phyloP scores from a whole-genome alignment of 2,329 filamentous ascomycete species.

The Cadophora sp. region DNA sequence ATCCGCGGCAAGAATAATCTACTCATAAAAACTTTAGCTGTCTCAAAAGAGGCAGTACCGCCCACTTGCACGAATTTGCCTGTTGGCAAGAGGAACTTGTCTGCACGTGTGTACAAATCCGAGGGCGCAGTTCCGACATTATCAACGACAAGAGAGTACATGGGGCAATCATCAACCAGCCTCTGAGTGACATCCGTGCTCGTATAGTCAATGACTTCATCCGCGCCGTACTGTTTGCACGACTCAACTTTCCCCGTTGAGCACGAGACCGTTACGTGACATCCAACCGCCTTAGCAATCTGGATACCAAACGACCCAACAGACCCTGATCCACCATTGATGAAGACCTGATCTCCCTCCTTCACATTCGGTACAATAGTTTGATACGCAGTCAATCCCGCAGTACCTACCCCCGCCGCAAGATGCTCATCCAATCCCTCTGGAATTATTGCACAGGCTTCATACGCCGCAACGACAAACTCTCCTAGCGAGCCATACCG shows the following conservation, averaged over 20 bases:
- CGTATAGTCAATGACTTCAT: slow-evolving; percentile 35
- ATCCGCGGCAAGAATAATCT: slow-evolving; percentile 25
- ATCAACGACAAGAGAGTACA: slow-evolving; percentile 35
- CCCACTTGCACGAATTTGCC: slow-evolving; percentile 18
- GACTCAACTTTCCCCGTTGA: slow-evolving; percentile 63
- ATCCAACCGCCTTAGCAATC: slow-evolving; percentile 66
- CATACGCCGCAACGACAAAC: slow-evolving; percentile 16
- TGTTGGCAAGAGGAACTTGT: slow-evolving; percentile 30
- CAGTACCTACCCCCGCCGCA: slow-evolving; percentile 27
- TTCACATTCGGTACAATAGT: slow-evolving; percentile 51
- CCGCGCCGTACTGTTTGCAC: slow-evolving; percentile 62
- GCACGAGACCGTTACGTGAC: slow-evolving; percentile 64
- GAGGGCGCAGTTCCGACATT: slow-evolving; percentile 27
- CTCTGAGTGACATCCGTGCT: slow-evolving; percentile 24
- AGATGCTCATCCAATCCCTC: slow-evolving; percentile 28
- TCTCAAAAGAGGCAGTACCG: slow-evolving; percentile 20
- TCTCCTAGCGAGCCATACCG: slow-evolving; percentile 27
- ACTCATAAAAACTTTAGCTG: slow-evolving; percentile 7
- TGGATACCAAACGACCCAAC: slow-evolving; percentile 66
- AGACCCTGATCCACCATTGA: slow-evolving; percentile 70
- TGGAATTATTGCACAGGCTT: slow-evolving; percentile 18
- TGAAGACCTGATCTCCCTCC: slow-evolving; percentile 62
- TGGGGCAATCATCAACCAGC: slow-evolving; percentile 20
- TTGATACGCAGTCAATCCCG: slow-evolving; percentile 32
- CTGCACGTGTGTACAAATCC: slow-evolving; percentile 27